A percentile compares a stretch with the other conserved stretches of the same genome.
Evolutionary conservation across 1,139 yeast species (phyloP).

Genomic region (Hemisphaericaspora subhashii): DNA sequence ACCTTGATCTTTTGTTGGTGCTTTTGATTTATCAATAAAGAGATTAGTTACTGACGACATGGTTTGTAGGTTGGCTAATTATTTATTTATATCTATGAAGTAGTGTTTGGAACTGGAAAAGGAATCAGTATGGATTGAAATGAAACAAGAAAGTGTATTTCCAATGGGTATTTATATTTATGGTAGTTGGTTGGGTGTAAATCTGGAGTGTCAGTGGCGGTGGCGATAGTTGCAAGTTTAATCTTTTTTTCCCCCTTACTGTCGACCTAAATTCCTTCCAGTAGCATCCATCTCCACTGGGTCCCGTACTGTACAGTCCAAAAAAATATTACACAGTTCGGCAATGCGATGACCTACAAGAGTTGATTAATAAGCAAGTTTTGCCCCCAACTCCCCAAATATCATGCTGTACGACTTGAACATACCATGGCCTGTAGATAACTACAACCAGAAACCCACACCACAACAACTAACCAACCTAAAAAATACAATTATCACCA

Average conservation of each 20-base stretch:
- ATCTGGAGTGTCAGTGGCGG: too few species aligned
- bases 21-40: constrained; percentile 19
- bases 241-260: too few species aligned
- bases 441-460: constrained; percentile 43
- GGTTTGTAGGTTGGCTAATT: too few species aligned
- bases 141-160: too few species aligned
- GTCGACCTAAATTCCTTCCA: neutral
- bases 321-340: neutral
- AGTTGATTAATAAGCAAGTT: neutral
- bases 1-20: constrained; percentile 38
- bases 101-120: too few species aligned
- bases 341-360: neutral
- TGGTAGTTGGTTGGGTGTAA: too few species aligned
- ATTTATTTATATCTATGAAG: too few species aligned
- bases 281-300: neutral
- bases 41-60: constrained; percentile 16
- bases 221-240: too few species aligned
- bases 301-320: too few species aligned
- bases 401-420: constrained; percentile 63
- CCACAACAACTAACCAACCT: constrained; percentile 42
- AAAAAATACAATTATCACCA: constrained; percentile 53
- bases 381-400: too few species aligned
- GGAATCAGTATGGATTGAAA: too few species aligned
- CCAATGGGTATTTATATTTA: too few species aligned
- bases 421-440: constrained; percentile 73